Evolutionary conservation across 2,329 filamentous ascomycete genomes (phyloP), one percentile per base, ranked within the genome.

Genomic region (Lojkania enalia): DNA sequence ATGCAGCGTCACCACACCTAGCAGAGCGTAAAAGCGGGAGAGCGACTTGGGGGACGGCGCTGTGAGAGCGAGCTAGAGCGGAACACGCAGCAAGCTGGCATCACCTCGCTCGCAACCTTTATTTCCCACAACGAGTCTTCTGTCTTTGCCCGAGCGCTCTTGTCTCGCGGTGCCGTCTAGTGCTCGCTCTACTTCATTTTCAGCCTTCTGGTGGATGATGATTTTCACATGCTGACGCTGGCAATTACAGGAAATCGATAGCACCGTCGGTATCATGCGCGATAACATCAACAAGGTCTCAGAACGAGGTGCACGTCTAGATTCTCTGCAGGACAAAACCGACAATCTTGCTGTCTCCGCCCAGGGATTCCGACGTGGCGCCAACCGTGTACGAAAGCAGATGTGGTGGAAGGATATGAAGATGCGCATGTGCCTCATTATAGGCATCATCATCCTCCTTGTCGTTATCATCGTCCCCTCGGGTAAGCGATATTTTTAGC

Each of bases 361-460:
- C 48, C 90, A 96, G 72, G 90, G 90, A 52, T 99, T 99, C 83
- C 89, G 91, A 65, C 86, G 91, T 58, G 92, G 94, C 55, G 94
- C 95, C 74, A 99, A 97, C 79, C 81, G 90, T 63, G 92, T 99
- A 61, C 85, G 94, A 73, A 77, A 77, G 74, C 86, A 95, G 74
- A 97, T 97, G 92, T 97, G 92, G 92, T 97, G 91, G 92, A 97
- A 97, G 82, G 92, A 97, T 69, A 95, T 96, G 90, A 97, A 97
- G 84, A 99, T 99, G 94, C 86, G 94, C 73, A 94, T 96, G 80
- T 97, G 92, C 76, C 79, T 99, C 61, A 87, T 95, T 68, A 80
- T 85, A 48, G 94, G 91, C 65, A 87, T 99, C 73, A 87, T 97
- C 71, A 82, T 97, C 60, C 80, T 99, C 61, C 82, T 99, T 58